Conservation (phyloP, 2,329 filamentous ascomycete species). For the Chrysoporthe puriensis region DNA sequence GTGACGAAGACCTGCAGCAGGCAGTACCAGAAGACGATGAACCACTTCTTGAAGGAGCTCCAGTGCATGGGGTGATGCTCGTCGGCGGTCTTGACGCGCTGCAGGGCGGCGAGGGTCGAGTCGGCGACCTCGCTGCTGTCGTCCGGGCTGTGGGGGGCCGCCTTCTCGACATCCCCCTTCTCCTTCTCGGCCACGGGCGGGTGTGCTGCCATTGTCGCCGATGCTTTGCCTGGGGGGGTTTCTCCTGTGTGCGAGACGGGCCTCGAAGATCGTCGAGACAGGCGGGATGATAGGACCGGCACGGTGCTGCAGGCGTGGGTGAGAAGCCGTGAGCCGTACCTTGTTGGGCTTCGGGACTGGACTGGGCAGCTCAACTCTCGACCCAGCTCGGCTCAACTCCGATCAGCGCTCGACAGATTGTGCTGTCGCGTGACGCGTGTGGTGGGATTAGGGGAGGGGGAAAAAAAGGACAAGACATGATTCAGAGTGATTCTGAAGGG, state of each 20-base stretch:
- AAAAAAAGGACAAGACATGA: slow-evolving; percentile 22
- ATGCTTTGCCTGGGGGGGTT: not conserved
- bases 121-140: slow-evolving; percentile 29
- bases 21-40: slow-evolving; percentile 35
- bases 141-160: slow-evolving; percentile 15
- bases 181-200: slow-evolving; percentile 14
- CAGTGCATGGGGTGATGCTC: slow-evolving; percentile 37
- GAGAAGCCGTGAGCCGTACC: not conserved
- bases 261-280: too few species aligned
- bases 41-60: slow-evolving; percentile 37
- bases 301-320: too few species aligned
- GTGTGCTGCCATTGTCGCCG: slow-evolving; percentile 3
- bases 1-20: slow-evolving; percentile 43
- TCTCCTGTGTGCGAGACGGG: too few species aligned
- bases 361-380: slow-evolving; percentile 7
- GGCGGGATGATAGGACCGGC: too few species aligned
- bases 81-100: slow-evolving; percentile 34
- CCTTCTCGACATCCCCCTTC: slow-evolving; percentile 23
- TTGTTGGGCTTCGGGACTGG: not conserved
- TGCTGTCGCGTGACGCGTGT: slow-evolving; percentile 20
- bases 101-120: slow-evolving; percentile 34
- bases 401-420: not conserved
- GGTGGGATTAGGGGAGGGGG: slow-evolving; percentile 4
- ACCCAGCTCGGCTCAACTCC: slow-evolving; percentile 13
- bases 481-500: slow-evolving; percentile 12